phyloP scores from a whole-genome alignment of 257 asterid species.

The Solanum ossicruentum region DNA sequence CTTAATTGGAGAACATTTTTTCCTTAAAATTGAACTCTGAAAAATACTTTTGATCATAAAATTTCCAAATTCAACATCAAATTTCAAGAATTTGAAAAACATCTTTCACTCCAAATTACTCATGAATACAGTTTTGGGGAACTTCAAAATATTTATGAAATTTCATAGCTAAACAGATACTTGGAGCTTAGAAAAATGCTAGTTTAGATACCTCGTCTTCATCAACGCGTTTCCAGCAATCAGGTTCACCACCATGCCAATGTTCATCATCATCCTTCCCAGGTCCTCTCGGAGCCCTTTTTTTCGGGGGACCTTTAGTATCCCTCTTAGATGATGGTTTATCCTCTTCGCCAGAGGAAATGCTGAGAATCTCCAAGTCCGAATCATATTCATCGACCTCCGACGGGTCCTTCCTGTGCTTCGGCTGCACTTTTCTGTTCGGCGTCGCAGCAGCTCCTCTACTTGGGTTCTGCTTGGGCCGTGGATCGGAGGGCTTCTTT shows the following conservation, averaged over 20 bases:
- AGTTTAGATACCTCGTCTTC: conserved; percentile 58
- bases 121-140: too few relatives aligned
- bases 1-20: too few relatives aligned
- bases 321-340: conserved; percentile 17
- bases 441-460: conserved; percentile 1
- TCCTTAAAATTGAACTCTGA: too few relatives aligned
- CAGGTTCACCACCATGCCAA: conserved; percentile 91
- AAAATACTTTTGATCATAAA: too few relatives aligned
- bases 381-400: conserved; percentile 72
- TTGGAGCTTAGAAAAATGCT: neutral
- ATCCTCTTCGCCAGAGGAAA: conserved; percentile 92
- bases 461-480: conserved; percentile 44
- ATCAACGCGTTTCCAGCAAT: conserved; percentile 83
- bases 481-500: conserved; percentile 44
- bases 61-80: too few relatives aligned
- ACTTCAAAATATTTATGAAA: neutral
- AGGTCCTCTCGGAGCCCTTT: conserved; percentile 20
- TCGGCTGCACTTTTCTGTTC: neutral
- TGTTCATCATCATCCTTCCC: conserved; percentile 53
- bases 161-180: neutral
- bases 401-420: conserved; percentile 13
- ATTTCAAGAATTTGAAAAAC: too few relatives aligned
- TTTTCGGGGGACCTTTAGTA: conserved; percentile 12
- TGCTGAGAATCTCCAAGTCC: conserved; percentile 93
- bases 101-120: too few relatives aligned